Base-by-base conservation (phyloP, 345 rosid genomes). In the Citrus australasica region DNA sequence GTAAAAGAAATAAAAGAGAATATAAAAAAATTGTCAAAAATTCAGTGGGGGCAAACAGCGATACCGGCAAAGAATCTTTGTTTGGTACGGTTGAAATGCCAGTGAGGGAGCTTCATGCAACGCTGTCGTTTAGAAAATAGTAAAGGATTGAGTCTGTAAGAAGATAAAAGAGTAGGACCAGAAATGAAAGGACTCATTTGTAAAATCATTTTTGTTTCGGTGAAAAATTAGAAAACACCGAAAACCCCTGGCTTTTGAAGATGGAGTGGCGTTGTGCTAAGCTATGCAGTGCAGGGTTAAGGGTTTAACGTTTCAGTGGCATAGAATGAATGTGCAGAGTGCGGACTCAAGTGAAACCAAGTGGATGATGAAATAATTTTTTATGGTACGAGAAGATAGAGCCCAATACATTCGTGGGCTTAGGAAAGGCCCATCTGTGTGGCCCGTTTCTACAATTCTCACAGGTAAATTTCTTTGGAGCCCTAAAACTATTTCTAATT, bases 91-190 rank as follows among this genome's bases (percentile, higher is more conserved):
- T 33, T 68, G 76, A 80, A 73, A 72, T 76, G 79, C 81, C 86
- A 61, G n/a, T 37, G 84, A 16, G 85, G 63, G 67, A 82, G 69
- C n/a, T 78, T n/a, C 30, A 82, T 22, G 83, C 37, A 60, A 71
- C 86, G 91, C 65, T 87, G 87, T 27, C 86, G 88, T 77, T 75
- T 80, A 65, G 88, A 78, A 89, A 92, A 91, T 83, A 92, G 85
- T 7, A 93, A 88, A 79, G 96, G 93, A 70, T 89, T 95, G 85
- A 93, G 91, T 33, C 87, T 84, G 84, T 78, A 79, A 6, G 90
- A 85, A 79, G 92, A 86, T 17, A 89, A 59, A 46, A 87, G 79
- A 19, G 87, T 79, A 4, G 94, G 92, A 69, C 83, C 62, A 27
- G 91, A 82, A 66, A 91, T 51, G 9, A 90, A 79, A 58, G 89